These are phyloP conservation scores for Thelephora ganbajun DNA, from an alignment of 768 basidiomycete genomes.

Conservation along the genomic window DNA sequence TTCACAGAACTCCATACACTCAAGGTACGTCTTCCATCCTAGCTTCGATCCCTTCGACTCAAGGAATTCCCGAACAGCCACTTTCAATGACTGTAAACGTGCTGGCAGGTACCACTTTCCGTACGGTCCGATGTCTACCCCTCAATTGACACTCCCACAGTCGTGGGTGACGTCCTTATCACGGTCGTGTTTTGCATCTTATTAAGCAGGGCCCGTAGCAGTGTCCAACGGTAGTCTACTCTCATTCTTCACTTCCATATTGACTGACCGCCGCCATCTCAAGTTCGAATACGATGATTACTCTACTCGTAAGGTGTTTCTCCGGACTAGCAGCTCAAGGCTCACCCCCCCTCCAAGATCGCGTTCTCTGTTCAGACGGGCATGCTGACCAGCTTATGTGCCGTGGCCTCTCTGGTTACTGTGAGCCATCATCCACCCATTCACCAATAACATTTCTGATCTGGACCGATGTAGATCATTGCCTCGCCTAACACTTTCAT, in stretches of 20 bases:
- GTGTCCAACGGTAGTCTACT: slow-evolving; percentile 32
- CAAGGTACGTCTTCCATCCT: neutral
- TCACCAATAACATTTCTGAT: neutral
- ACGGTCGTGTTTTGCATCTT: slow-evolving; percentile 34
- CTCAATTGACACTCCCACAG: slow-evolving; percentile 39
- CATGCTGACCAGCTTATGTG: slow-evolving; percentile 26
- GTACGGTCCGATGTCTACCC: slow-evolving; percentile 29
- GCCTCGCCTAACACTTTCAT: slow-evolving; percentile 35
- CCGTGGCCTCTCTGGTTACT: slow-evolving; percentile 27
- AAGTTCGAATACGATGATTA: slow-evolving; percentile 33
- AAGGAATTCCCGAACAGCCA: slow-evolving; percentile 20
- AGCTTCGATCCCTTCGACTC: neutral
- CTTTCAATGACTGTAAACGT: slow-evolving; percentile 44
- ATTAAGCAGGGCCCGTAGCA: slow-evolving; percentile 35
- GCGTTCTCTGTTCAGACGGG: slow-evolving; percentile 28
- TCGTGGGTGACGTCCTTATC: slow-evolving; percentile 35
- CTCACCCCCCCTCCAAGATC: slow-evolving; percentile 19
- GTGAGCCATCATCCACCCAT: slow-evolving; percentile 11
- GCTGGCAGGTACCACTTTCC: slow-evolving; percentile 19
- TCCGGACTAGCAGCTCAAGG: slow-evolving; percentile 1
- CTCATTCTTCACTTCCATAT: neutral
- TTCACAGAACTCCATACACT: neutral
- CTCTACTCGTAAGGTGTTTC: slow-evolving; percentile 12
- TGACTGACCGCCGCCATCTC: neutral
- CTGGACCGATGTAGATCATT: slow-evolving; percentile 22